Base-by-base conservation (phyloP, 495 filamentous ascomycete genomes). In the Podospora sp. region DNA sequence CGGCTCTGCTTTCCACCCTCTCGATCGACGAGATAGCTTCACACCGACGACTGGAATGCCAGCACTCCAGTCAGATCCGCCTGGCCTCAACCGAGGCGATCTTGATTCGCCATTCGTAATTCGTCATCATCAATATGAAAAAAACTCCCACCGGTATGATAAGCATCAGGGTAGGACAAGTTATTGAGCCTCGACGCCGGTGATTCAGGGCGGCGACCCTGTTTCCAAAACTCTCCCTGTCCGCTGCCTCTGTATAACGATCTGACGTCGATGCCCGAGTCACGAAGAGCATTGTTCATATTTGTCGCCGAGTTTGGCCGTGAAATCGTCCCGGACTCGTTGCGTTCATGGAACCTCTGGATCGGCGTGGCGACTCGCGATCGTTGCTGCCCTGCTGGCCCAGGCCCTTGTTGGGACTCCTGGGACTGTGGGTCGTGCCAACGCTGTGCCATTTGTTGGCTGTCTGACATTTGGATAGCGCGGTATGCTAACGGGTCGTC, bases 121-220 rank as follows among this genome's bases (percentile, higher is more conserved):
- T 55, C 52, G 22, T 55, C 52, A 55, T 55, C 52, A 55, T 55
- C 52, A 6, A n/a, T 55, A 22, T 55, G 8, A n/a, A 55, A 22
- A 22, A 55, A 55, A 6, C 7, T 55, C 25, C 20, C 20, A 52
- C 49, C 52, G 5, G n/a, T 55, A 9, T 55, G 52, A 55, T n/a
- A 55, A 4, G 1, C 25, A 4, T 22, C 52, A 14, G 49, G 49
- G 49, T 52, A 52, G 49, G 49, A 55, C 4, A 55, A 55, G 52
- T 55, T 55, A 22, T n/a, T 55, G 14, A 52, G 49, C 49, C 49
- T 52, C 49, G 49, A 52, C 52, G 52, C 25, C 52, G 52, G 52
- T n/a, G 52, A 55, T 6, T 6, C 7, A 22, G 52, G 7, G 14
- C 52, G 52, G 4, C 14, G 21, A 55, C 2, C 14, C 49, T 1